phyloP scores from a whole-genome alignment of 148 eudicot species.

The Rhododendron ferrugineum region DNA sequence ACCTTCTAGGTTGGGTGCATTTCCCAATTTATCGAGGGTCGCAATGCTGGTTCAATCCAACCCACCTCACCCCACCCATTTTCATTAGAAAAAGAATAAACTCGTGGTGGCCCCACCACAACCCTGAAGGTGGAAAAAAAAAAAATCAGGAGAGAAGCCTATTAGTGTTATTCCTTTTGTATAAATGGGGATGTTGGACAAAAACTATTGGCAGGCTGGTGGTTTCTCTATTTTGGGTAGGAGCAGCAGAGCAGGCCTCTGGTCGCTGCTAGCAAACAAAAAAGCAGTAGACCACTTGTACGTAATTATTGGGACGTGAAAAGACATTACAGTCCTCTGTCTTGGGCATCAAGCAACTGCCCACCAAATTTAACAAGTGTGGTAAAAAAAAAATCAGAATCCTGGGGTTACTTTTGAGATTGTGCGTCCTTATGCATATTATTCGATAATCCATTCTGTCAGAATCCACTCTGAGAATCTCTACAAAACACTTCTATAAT shows the following conservation, averaged over 20 bases:
- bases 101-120: not conserved
- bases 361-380: no score
- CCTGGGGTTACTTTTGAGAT: no score
- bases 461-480: no score
- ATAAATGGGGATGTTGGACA: not conserved
- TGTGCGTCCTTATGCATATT: no score
- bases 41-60: no score
- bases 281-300: not conserved
- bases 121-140: not conserved
- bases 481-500: no score
- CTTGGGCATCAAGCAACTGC: conserved; percentile 9
- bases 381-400: no score
- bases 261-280: not conserved
- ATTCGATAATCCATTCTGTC: no score
- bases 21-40: no score
- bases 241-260: not conserved
- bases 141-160: not conserved
- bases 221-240: not conserved
- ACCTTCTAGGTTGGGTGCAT: no score
- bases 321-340: not conserved
- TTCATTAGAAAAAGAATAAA: no score
- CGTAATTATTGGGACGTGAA: not conserved
- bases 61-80: no score
- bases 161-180: not conserved
- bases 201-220: not conserved